Conservation (phyloP, 1,139 yeast species). For the Kodamaea fungicola region DNA sequence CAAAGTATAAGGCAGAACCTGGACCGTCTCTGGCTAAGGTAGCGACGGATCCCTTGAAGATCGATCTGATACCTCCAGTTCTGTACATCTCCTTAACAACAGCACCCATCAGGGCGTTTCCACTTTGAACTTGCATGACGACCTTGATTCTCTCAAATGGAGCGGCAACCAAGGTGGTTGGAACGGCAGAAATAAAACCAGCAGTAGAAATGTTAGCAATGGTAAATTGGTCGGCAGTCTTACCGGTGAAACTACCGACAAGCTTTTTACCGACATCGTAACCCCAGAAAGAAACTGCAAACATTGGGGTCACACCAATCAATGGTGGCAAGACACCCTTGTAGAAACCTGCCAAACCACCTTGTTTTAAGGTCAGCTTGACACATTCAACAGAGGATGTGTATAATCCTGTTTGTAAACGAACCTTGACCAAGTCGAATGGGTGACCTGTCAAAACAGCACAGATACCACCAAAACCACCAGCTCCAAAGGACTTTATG, state of each 20-base stretch:
- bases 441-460: constrained; percentile 96
- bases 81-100: constrained; percentile 69
- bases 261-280: constrained; percentile 87
- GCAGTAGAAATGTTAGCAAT: constrained; percentile 81
- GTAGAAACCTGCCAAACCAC: constrained; percentile 78
- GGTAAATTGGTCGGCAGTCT: constrained; percentile 43
- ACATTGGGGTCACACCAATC: constrained; percentile 95
- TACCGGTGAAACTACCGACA: constrained; percentile 47
- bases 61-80: constrained; percentile 80
- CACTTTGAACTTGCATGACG: constrained; percentile 74
- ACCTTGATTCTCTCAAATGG: constrained; percentile 97
- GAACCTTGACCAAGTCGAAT: constrained; percentile 87
- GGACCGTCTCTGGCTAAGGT: constrained; percentile 97
- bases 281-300: constrained; percentile 98
- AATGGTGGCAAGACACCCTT: constrained; percentile 88
- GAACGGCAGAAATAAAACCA: constrained; percentile 93
- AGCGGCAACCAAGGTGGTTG: constrained; percentile 92
- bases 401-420: constrained; percentile 77
- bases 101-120: constrained; percentile 51
- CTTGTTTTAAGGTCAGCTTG: constrained; percentile 61
- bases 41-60: constrained; percentile 88
- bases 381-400: constrained; percentile 63
- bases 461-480: constrained; percentile 64
- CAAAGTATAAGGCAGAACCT: constrained; percentile 95
- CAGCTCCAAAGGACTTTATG: constrained; percentile 82